Evolutionary conservation across 2,329 filamentous ascomycete genomes (phyloP).

Genomic region (Salinomyces thailandicus): DNA sequence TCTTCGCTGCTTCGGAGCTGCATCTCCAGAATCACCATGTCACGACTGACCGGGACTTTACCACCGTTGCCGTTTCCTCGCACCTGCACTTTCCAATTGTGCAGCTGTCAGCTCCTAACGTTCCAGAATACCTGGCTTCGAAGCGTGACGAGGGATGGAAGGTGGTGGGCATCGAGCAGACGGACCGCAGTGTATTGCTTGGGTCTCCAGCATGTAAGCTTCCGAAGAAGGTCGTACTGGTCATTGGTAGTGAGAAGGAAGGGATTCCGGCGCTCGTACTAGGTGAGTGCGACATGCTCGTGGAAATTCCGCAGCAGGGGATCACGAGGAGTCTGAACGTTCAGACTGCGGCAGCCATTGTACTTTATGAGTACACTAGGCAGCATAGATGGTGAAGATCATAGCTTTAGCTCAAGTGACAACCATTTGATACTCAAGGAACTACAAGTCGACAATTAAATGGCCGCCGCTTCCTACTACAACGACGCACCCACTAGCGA

Average conservation of each 20-base stretch:
- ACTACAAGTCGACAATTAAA: no score
- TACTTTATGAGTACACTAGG: constrained; percentile 42
- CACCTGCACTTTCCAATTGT: constrained; percentile 40
- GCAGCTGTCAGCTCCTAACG: constrained; percentile 17
- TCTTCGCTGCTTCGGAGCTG: constrained; percentile 39
- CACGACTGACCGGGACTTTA: constrained; percentile 38
- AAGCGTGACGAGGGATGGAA: constrained; percentile 39
- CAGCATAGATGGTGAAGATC: constrained; percentile 20
- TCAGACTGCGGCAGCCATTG: constrained; percentile 43
- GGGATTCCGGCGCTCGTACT: constrained; percentile 41
- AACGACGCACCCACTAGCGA: no score
- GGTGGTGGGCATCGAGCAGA: constrained; percentile 47
- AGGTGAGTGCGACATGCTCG: constrained; percentile 40
- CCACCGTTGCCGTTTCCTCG: constrained; percentile 38
- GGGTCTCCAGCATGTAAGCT: constrained; percentile 26
- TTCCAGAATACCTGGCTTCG: constrained; percentile 28
- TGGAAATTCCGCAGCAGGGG: constrained; percentile 43
- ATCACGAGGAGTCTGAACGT: constrained; percentile 46
- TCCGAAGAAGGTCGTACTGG: constrained; percentile 28
- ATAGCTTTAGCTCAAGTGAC: no score
- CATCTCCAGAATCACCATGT: constrained; percentile 35
- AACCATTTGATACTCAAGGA: no score
- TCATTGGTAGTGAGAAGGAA: constrained; percentile 43
- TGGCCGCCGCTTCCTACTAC: no score
- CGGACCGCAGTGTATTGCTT: constrained; percentile 38